Percentiles rank a stretch among this genome's conserved stretches.
Evolutionary conservation across 495 filamentous ascomycete species (phyloP).

Genomic region (Xeromyces bisporus): DNA sequence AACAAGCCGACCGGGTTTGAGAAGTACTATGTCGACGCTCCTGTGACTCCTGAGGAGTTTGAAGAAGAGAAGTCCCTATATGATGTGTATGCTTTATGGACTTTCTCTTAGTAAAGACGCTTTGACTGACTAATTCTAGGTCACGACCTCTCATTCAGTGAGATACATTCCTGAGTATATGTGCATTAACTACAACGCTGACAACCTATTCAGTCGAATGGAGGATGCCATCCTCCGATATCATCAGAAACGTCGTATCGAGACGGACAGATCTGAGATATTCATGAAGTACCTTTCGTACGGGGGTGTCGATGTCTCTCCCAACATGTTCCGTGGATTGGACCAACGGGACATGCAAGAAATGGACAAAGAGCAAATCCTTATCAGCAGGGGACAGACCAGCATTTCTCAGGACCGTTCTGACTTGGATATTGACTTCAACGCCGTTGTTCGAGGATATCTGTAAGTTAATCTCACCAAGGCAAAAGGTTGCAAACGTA

Average conservation of each 20-base stretch:
- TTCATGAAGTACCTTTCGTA: constrained; percentile 69
- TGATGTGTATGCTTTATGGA: constrained; percentile 21
- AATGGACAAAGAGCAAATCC: constrained; percentile 46
- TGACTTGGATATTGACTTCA: constrained; percentile 67
- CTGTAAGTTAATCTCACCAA: constrained; percentile 34
- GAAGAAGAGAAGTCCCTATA: constrained; percentile 45
- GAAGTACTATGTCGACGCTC: constrained; percentile 60
- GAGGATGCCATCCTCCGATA: constrained; percentile 76
- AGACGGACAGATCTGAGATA: constrained; percentile 37
- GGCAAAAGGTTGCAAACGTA: not conserved
- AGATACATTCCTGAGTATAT: constrained; percentile 8
- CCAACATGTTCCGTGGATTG: constrained; percentile 50
- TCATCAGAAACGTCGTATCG: constrained; percentile 54
- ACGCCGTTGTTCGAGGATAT: constrained; percentile 58
- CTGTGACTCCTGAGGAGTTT: constrained; percentile 51
- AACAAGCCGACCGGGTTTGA: constrained; percentile 43
- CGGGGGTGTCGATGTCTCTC: constrained; percentile 58
- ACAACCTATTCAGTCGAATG: constrained; percentile 42
- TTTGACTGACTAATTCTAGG: constrained; percentile 10
- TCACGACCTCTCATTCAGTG: constrained; percentile 24
- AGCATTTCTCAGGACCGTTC: constrained; percentile 10
- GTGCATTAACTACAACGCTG: constrained; percentile 1
- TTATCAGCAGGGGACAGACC: constrained; percentile 19
- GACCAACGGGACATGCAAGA: constrained; percentile 33
- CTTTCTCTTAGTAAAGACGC: not conserved